phyloP scores from a whole-genome alignment of 345 rosid genomes.

The Zanthoxylum bungeanum region DNA sequence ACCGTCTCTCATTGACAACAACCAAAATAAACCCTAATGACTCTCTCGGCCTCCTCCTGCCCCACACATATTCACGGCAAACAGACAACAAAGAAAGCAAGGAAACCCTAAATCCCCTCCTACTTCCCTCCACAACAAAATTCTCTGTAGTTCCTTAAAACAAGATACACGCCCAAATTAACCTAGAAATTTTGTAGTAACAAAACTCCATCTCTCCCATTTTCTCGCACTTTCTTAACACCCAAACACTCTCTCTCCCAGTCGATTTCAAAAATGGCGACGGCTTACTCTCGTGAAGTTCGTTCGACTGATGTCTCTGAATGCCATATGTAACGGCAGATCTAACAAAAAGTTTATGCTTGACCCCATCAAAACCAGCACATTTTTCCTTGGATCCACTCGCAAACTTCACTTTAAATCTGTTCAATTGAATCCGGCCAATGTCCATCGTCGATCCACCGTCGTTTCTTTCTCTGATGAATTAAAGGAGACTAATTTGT shows the following conservation, averaged over 20 bases:
- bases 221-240: conserved; percentile 3
- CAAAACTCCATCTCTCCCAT: background rate
- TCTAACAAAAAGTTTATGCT: conserved; percentile 37
- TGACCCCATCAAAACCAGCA: conserved; percentile 27
- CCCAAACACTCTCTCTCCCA: background rate
- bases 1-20: too few species aligned
- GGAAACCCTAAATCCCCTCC: too few species aligned
- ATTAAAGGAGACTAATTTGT: conserved; percentile 13
- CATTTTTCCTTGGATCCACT: conserved; percentile 49
- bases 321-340: conserved; percentile 21
- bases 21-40: too few species aligned
- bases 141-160: too few species aligned
- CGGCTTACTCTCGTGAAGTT: conserved; percentile 43
- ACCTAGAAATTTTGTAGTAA: too few species aligned
- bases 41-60: too few species aligned
- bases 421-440: conserved; percentile 8
- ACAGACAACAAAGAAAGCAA: too few species aligned
- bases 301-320: conserved; percentile 31
- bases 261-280: conserved; percentile 42
- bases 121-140: too few species aligned
- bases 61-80: too few species aligned
- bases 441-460: conserved; percentile 38
- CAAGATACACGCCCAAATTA: too few species aligned
- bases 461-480: conserved; percentile 39
- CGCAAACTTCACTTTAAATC: conserved; percentile 29